Conservation (phyloP, 169 alveolate genomes). For the Amoebophrya sp. region DNA sequence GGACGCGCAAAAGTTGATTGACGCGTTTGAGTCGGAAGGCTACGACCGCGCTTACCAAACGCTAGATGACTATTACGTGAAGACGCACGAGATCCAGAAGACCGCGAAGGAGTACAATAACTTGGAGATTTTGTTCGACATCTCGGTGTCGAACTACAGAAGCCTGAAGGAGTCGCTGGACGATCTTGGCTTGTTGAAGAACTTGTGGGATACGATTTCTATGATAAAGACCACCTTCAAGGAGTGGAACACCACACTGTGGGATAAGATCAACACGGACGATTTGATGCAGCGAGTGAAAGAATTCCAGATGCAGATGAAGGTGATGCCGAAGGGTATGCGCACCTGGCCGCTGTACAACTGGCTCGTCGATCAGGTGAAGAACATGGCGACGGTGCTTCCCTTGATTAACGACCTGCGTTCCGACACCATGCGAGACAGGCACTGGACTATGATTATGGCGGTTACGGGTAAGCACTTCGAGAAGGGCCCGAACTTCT, state of each 20-base stretch:
- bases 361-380: conserved; percentile 78
- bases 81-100: conserved; percentile 63
- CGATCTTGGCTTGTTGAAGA: conserved; percentile 64
- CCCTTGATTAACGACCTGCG: conserved; percentile 86
- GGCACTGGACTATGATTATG: conserved; percentile 93
- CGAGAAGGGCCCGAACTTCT: conserved; percentile 81
- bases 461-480: conserved; percentile 77
- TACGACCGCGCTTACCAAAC: conserved; percentile 59
- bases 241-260: conserved; percentile 83
- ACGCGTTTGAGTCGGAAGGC: conserved; percentile 46
- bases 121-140: conserved; percentile 84
- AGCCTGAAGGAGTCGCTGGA: conserved; percentile 78
- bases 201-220: conserved; percentile 86
- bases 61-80: conserved; percentile 63
- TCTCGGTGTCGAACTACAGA: conserved; percentile 76
- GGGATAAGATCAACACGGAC: conserved; percentile 88
- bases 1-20: conserved; percentile 52
- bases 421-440: conserved; percentile 84
- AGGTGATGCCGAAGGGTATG: conserved; percentile 78
- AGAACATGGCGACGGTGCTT: conserved; percentile 85
- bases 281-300: conserved; percentile 40
- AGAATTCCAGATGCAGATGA: conserved; percentile 54
- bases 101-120: conserved; percentile 41
- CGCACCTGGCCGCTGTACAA: conserved; percentile 75
- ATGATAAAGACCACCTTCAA: conserved; percentile 72